Evolutionary conservation across 305 asterid genomes (phyloP).

Genomic region (Plantago coronopus): DNA sequence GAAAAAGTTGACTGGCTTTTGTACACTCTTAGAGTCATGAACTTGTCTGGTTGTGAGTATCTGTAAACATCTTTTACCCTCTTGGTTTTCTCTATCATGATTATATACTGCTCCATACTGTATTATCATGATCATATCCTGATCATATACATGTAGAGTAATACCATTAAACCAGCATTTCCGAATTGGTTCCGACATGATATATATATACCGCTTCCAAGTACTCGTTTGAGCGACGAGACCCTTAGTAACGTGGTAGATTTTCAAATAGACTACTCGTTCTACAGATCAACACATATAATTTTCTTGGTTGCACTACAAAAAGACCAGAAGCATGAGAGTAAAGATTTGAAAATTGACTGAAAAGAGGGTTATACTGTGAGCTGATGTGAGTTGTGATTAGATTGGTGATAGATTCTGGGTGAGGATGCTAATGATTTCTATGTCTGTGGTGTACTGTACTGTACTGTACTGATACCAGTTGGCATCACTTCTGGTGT

Average conservation of each 20-base stretch:
- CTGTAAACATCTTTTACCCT: constrained; percentile 26
- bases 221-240: too few relatives aligned
- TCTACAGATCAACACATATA: too few relatives aligned
- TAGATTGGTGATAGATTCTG: constrained; percentile 21
- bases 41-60: constrained; percentile 50
- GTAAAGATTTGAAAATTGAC: background rate
- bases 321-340: too few relatives aligned
- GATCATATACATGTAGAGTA: too few relatives aligned
- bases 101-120: constrained; percentile 22
- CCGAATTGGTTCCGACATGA: too few relatives aligned
- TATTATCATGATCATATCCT: too few relatives aligned
- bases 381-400: background rate
- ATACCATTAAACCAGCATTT: too few relatives aligned
- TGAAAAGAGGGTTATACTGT: too few relatives aligned
- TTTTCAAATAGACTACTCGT: too few relatives aligned
- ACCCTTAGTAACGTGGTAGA: too few relatives aligned
- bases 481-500: constrained; percentile 23
- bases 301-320: too few relatives aligned
- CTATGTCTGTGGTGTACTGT: constrained; percentile 25
- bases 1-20: constrained; percentile 52
- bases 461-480: constrained; percentile 31
- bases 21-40: constrained; percentile 54
- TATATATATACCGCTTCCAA: too few relatives aligned
- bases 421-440: constrained; percentile 29
- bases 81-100: background rate